Conservation (phyloP, 73 alveolate species). For the Uronychia setigera region DNA sequence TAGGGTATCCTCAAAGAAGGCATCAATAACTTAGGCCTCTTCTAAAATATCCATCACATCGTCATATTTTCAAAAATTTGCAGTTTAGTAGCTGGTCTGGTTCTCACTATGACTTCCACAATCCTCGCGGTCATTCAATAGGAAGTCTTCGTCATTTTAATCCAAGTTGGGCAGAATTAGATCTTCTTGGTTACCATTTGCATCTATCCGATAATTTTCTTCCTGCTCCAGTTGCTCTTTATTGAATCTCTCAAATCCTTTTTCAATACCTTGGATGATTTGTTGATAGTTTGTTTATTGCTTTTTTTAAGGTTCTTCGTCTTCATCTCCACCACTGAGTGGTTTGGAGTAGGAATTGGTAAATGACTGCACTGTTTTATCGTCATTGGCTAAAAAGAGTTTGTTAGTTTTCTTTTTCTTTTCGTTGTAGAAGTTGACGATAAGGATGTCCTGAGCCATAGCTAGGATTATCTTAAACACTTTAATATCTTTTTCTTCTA, state of each 20-base stretch:
- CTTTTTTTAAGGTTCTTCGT: neutral
- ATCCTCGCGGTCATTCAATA: neutral
- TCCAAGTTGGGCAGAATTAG: neutral
- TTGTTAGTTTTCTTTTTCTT: neutral
- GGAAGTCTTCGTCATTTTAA: neutral
- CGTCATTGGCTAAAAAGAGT: neutral
- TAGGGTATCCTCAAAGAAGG: neutral
- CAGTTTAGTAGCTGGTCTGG: conserved; percentile 1
- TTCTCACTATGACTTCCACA: neutral
- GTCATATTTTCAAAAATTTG: neutral
- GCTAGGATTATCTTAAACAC: neutral
- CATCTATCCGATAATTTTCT: neutral
- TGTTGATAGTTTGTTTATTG: neutral
- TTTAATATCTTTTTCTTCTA: neutral
- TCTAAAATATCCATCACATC: neutral
- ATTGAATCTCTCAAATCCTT: neutral
- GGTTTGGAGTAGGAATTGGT: neutral
- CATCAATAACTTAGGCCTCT: neutral
- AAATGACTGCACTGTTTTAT: neutral
- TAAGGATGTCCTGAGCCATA: conserved; percentile 1
- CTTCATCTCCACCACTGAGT: neutral
- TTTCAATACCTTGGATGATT: neutral
- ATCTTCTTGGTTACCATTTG: neutral
- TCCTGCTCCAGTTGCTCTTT: neutral
- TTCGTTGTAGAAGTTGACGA: neutral